A percentile compares a stretch with the other conserved stretches of the same genome.
Conservation (phyloP, 2,329 filamentous ascomycete species). For the Alternaria brassicicola region DNA sequence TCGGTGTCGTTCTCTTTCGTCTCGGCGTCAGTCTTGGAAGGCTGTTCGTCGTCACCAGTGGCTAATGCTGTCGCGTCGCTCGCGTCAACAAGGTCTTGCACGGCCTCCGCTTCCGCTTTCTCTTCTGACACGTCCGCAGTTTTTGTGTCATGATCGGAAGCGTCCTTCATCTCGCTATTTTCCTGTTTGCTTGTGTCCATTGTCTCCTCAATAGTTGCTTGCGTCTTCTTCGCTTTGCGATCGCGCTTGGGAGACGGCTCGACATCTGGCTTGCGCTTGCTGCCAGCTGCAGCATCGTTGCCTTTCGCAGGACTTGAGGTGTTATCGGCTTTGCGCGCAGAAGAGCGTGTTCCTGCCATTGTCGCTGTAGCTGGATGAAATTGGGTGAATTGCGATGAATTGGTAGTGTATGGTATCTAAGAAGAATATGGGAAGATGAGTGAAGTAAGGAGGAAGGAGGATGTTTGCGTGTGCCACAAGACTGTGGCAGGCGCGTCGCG, state of each 20-base stretch:
- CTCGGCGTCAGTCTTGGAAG: conserved; percentile 5
- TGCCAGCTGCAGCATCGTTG: conserved; percentile 43
- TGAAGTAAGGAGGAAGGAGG: not conserved
- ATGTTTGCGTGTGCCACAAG: not conserved
- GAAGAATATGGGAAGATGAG: not conserved
- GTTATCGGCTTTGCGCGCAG: conserved; percentile 24
- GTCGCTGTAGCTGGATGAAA: conserved; percentile 2
- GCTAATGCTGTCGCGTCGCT: conserved; percentile 22
- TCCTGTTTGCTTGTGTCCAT: conserved; percentile 49
- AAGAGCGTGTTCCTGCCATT: conserved; percentile 42
- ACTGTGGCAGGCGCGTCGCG: conserved; percentile 14
- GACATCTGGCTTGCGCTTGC: conserved; percentile 51
- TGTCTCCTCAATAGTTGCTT: conserved; percentile 61
- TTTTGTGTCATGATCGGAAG: conserved; percentile 10
- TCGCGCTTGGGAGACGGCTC: conserved; percentile 50
- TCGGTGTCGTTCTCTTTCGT: conserved; percentile 1
- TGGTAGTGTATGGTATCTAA: not conserved
- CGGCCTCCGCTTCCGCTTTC: conserved; percentile 10
- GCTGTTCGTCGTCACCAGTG: conserved; percentile 29
- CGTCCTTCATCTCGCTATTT: conserved; percentile 36
- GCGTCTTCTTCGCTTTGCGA: conserved; percentile 53
- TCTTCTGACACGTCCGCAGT: too few relatives aligned
- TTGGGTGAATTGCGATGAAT: not conserved
- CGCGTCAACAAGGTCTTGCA: not conserved
- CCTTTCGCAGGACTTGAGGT: conserved; percentile 30